phyloP scores from a whole-genome alignment of 305 asterid species.

The Striga hermonthica region DNA sequence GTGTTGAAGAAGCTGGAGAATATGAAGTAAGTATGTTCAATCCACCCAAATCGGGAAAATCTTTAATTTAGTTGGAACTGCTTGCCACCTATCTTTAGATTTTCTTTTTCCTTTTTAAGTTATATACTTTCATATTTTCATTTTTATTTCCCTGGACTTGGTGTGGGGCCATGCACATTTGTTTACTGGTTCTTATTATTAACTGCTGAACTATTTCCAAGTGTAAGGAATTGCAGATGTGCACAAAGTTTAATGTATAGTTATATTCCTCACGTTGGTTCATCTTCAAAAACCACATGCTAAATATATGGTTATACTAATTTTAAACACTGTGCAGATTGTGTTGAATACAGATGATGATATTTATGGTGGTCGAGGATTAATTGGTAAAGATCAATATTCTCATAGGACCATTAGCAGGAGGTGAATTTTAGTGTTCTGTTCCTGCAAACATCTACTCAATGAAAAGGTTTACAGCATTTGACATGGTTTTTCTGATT shows the following conservation, averaged over 20 bases:
- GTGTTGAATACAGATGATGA: constrained; percentile 76
- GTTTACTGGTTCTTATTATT: not conserved
- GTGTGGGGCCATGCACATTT: not conserved
- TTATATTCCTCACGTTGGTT: no score
- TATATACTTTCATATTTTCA: no score
- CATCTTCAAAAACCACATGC: no score
- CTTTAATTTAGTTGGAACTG: constrained; percentile 14
- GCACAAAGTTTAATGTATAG: no score
- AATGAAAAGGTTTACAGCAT: constrained; percentile 2
- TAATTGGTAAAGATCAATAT: constrained; percentile 52
- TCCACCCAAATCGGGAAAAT: not conserved
- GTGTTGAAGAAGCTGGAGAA: constrained; percentile 98
- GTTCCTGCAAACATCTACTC: constrained; percentile 4
- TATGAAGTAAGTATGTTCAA: constrained; percentile 67
- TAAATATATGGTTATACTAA: constrained; percentile 19
- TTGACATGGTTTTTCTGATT: constrained; percentile 10
- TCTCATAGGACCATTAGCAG: constrained; percentile 61
- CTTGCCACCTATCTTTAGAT: not conserved
- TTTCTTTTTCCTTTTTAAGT: not conserved
- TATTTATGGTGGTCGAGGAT: constrained; percentile 77
- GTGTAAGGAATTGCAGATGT: no score
- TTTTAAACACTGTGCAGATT: constrained; percentile 45
- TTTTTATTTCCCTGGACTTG: no score
- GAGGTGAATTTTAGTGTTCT: constrained; percentile 45
- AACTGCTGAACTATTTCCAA: no score